Conservation (phyloP, 768 basidiomycete species). For the Pleurotus sapidus region DNA sequence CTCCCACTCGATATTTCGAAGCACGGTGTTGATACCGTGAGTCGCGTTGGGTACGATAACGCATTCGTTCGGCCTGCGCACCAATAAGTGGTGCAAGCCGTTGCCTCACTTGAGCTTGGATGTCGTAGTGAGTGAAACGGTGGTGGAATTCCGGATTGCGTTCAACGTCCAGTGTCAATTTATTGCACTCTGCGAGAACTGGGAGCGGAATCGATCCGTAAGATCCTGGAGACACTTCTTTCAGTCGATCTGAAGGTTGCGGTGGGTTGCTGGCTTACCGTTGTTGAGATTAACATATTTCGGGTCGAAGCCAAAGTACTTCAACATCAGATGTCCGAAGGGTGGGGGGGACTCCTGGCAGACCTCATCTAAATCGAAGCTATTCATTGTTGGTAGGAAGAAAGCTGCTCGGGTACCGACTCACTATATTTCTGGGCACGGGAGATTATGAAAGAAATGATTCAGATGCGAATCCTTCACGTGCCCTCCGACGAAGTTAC, state of each 20-base stretch:
- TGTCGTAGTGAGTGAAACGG: conserved; percentile 24
- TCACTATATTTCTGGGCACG: neutral
- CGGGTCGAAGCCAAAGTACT: conserved; percentile 45
- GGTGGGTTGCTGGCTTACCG: conserved; percentile 27
- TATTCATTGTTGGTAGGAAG: neutral
- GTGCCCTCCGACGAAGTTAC: too few relatives aligned
- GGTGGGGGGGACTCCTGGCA: conserved; percentile 20
- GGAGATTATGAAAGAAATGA: too few relatives aligned
- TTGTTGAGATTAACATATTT: conserved; percentile 38
- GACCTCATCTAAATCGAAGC: conserved; percentile 4
- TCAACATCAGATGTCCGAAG: conserved; percentile 42
- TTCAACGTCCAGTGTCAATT: conserved; percentile 35
- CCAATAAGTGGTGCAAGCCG: conserved; percentile 49
- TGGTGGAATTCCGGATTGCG: conserved; percentile 50
- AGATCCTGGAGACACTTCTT: conserved; percentile 29
- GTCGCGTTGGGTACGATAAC: conserved; percentile 56
- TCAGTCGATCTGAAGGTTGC: conserved; percentile 16
- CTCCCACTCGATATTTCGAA: conserved; percentile 61
- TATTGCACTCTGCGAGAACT: conserved; percentile 37
- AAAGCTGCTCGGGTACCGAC: neutral
- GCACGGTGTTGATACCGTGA: conserved; percentile 55
- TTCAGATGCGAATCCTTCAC: too few relatives aligned
- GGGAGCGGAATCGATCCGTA: conserved; percentile 43
- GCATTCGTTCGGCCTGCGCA: conserved; percentile 39
- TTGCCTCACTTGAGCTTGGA: conserved; percentile 34